Percentiles rank a stretch among this genome's conserved stretches.
phyloP scores from a whole-genome alignment of 2,329 filamentous ascomycete species.

The Sarocladium oryzae region DNA sequence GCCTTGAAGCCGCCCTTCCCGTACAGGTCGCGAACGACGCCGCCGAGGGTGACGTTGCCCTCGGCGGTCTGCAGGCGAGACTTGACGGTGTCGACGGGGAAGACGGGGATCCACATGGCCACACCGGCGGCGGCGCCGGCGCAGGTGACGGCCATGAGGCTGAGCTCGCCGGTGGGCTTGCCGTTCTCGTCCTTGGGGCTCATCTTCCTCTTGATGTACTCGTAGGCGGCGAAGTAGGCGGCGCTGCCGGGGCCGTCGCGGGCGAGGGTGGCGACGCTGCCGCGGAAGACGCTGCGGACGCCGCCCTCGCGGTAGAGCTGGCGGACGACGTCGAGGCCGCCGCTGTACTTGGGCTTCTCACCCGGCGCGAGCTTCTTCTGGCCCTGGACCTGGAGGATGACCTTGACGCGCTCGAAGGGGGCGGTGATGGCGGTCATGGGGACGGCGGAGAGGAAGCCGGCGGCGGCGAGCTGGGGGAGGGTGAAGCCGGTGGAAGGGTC shows the following conservation, averaged over 20 bases:
- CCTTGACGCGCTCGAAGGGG: constrained; percentile 97
- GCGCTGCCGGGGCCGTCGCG: constrained; percentile 89
- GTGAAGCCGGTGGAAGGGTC: constrained; percentile 61
- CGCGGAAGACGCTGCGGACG: constrained; percentile 85
- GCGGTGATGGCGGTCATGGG: constrained; percentile 98
- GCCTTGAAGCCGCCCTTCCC: constrained; percentile 75
- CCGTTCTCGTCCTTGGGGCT: constrained; percentile 78
- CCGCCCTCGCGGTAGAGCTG: constrained; percentile 92
- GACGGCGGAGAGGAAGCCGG: constrained; percentile 95
- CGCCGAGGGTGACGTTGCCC: constrained; percentile 72
- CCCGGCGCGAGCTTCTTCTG: constrained; percentile 83
- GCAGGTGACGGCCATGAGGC: constrained; percentile 72
- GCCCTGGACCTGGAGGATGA: constrained; percentile 95
- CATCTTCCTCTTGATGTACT: constrained; percentile 82
- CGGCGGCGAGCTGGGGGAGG: constrained; percentile 81
- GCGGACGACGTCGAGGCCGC: constrained; percentile 82
- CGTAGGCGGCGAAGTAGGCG: constrained; percentile 96
- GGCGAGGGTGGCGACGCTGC: constrained; percentile 82
- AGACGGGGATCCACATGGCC: constrained; percentile 99
- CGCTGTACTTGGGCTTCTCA: constrained; percentile 86
- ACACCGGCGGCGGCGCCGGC: constrained; percentile 89
- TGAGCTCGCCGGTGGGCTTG: constrained; percentile 68
- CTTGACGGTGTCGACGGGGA: constrained; percentile 97
- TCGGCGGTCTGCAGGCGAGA: constrained; percentile 86
- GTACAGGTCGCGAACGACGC: constrained; percentile 79